Evolutionary conservation across 768 basidiomycete species (phyloP), one percentile per base, ranked within the genome.

Genomic region (Xerocomus spinulosus): DNA sequence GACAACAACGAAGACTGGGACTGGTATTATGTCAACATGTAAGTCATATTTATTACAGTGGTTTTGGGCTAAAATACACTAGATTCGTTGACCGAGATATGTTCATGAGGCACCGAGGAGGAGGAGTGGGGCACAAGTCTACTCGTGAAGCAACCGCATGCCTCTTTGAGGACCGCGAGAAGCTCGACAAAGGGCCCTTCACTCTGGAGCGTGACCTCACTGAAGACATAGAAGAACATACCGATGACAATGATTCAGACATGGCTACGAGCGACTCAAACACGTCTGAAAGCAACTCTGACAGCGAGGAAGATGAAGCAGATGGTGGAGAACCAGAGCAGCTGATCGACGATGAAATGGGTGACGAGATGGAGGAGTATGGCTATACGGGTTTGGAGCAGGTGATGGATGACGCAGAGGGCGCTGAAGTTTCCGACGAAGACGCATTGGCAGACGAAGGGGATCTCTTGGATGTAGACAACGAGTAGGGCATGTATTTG

Each of bases 1-100:
- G 53, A 64, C 14, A 46, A 50, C 1, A 20, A 66, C 18, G 36
- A 59, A 2, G 73, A 73, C 38, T 73, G 61, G 57, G 33, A 46
- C 6, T 62, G 54, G 41, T 67, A 61, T 34, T 69, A 67, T 54
- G 61, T 73, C 0, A 66, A 63, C 26, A 59, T 67, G 73, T 73
- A 43, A 38, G 65, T 37, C 21, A 13, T 10, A 9, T 37, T 28
- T 18, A 6, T 10, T 20, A 23, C 20, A 8, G n/a, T 30, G 13
- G 13, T 33, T 33, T 12, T 30, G n/a, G 13, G 14, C 13, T 13
- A 42, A 30, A 9, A 5, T 21, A 15, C n/a, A 32, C 30, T 35
- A 46, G 45, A 3, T 46, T 46, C 15, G 21, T 44, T 20, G 42
- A 44, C 33, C 21, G n/a, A n/a, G n/a, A n/a, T n/a, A n/a, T n/a